A percentile compares a stretch with the other conserved stretches of the same genome.
phyloP scores from a whole-genome alignment of 2,329 filamentous ascomycete genomes.

The Bipolaris cookei region DNA sequence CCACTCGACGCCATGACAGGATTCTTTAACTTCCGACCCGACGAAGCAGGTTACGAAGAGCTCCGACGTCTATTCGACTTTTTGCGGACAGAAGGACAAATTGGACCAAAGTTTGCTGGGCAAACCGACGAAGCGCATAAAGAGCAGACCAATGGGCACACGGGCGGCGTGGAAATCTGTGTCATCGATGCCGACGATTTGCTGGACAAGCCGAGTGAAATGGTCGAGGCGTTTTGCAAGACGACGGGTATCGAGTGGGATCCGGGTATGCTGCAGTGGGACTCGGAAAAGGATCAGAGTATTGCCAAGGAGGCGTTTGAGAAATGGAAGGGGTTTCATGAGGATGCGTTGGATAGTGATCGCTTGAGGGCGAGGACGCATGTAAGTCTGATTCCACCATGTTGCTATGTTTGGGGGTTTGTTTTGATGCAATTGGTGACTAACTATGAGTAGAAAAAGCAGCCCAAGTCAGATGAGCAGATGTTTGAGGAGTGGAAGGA shows the following conservation, averaged over 20 bases:
- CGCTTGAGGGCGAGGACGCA: conserved; percentile 73
- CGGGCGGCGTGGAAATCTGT: conserved; percentile 69
- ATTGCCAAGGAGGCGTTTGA: conserved; percentile 79
- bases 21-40: conserved; percentile 84
- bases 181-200: conserved; percentile 94
- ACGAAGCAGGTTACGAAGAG: conserved; percentile 89
- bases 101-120: conserved; percentile 72
- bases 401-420: not conserved
- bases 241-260: conserved; percentile 79
- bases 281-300: conserved; percentile 72
- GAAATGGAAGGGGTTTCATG: conserved; percentile 97
- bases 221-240: conserved; percentile 80
- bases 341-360: conserved; percentile 86
- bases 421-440: not conserved
- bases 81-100: conserved; percentile 69
- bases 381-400: conserved; percentile 50
- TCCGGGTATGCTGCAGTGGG: conserved; percentile 83
- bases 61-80: conserved; percentile 88
- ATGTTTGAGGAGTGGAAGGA: conserved; percentile 74
- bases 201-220: conserved; percentile 79
- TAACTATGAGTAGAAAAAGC: conserved; percentile 58
- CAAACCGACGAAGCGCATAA: conserved; percentile 42
- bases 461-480: conserved; percentile 67
- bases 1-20: conserved; percentile 82
- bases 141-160: conserved; percentile 42